A percentile compares a stretch with the other conserved stretches of the same genome.
Conservation (phyloP, 2,329 filamentous ascomycete species). For the Pestalotiopsis sp. region DNA sequence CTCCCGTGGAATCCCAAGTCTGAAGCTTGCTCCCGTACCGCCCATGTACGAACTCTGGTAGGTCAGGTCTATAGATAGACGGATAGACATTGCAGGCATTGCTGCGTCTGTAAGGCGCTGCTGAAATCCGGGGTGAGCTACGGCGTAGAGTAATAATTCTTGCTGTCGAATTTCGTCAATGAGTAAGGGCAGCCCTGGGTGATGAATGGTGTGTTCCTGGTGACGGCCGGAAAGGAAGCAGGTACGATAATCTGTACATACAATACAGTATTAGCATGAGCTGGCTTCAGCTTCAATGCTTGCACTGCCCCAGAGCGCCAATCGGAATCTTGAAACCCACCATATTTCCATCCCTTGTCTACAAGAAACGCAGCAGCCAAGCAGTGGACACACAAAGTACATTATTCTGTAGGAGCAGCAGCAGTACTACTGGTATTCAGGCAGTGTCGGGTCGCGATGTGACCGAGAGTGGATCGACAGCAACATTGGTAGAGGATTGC, state of each 20-base stretch:
- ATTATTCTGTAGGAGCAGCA: background rate
- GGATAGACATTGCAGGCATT: background rate
- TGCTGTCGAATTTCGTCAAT: background rate
- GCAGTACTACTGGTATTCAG: background rate
- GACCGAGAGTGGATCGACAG: no score
- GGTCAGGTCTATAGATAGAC: background rate
- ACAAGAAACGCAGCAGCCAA: background rate
- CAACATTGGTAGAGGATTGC: background rate
- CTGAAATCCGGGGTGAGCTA: background rate
- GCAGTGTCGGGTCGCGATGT: no score
- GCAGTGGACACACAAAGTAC: background rate
- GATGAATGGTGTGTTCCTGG: background rate
- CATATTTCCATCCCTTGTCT: background rate
- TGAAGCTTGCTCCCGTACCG: background rate
- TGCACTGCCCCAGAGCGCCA: slow-evolving; percentile 12
- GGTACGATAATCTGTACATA: background rate
- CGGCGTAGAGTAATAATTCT: background rate
- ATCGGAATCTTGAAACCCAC: slow-evolving; percentile 10
- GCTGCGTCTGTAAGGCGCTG: background rate
- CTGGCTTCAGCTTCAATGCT: slow-evolving; percentile 1
- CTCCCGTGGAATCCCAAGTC: background rate
- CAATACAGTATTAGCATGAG: background rate
- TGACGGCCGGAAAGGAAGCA: background rate
- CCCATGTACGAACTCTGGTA: background rate
- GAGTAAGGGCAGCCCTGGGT: background rate